phyloP scores from a whole-genome alignment of 2,329 filamentous ascomycete genomes.

The Lecanicillium sp. region DNA sequence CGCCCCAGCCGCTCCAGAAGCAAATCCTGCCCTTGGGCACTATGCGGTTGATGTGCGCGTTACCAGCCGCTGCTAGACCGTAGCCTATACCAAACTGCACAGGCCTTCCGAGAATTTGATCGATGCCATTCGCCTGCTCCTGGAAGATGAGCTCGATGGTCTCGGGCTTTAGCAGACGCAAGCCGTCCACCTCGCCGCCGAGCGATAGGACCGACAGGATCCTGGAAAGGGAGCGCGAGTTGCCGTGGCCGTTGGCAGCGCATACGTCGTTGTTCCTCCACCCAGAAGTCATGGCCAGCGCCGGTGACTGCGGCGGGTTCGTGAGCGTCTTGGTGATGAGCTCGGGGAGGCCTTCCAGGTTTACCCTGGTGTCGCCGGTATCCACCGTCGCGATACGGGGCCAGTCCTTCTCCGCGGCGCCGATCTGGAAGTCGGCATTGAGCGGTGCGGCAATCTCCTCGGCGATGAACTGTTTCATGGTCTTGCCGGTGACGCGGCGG shows the following conservation, averaged over 20 bases:
- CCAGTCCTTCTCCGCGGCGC: constrained; percentile 35
- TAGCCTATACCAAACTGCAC: constrained; percentile 39
- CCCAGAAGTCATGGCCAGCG: constrained; percentile 19
- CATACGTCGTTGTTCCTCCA: constrained; percentile 38
- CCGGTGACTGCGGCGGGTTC: constrained; percentile 19
- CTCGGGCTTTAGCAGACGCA: constrained; percentile 30
- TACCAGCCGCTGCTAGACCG: constrained; percentile 24
- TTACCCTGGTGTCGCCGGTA: constrained; percentile 16
- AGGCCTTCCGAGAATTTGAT: constrained; percentile 30
- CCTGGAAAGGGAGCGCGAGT: constrained; percentile 35
- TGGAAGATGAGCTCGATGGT: constrained; percentile 40
- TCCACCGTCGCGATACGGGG: constrained; percentile 32
- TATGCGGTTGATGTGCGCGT: constrained; percentile 22
- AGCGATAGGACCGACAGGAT: constrained; percentile 30
- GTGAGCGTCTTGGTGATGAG: constrained; percentile 26
- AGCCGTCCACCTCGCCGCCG: constrained; percentile 18
- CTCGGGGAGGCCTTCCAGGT: constrained; percentile 20
- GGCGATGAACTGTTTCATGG: constrained; percentile 34
- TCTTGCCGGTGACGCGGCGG: constrained; percentile 32
- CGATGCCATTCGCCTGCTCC: constrained; percentile 35
- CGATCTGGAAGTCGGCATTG: constrained; percentile 41
- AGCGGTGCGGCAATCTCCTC: constrained; percentile 33
- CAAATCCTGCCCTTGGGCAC: constrained; percentile 24
- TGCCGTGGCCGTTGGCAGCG: constrained; percentile 38
- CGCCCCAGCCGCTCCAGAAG: constrained; percentile 42